phyloP scores from a whole-genome alignment of 2,329 filamentous ascomycete genomes.

The Xylariales sp. region DNA sequence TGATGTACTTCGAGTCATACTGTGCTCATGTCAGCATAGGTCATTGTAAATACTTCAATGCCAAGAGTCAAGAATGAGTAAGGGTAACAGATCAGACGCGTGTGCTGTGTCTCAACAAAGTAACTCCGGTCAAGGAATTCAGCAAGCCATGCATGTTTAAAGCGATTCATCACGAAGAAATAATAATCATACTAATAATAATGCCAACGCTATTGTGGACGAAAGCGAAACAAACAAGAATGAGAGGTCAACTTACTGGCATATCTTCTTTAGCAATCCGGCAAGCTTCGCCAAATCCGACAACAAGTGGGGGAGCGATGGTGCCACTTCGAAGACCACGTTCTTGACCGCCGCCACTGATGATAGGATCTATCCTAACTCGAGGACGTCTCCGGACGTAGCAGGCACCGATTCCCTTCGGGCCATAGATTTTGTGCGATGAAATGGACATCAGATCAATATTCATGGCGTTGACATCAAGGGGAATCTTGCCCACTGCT shows the following conservation, averaged over 20 bases:
- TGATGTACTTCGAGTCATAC: constrained; percentile 93
- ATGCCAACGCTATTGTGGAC: constrained; percentile 26
- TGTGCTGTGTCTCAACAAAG: constrained; percentile 74
- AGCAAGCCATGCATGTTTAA: constrained; percentile 91
- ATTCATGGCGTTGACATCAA: constrained; percentile 98
- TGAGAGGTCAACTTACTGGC: constrained; percentile 71
- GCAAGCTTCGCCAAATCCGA: constrained; percentile 96
- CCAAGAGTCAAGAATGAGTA: constrained; percentile 32
- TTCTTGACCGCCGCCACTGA: constrained; percentile 96
- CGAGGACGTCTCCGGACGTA: constrained; percentile 92
- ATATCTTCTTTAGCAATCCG: constrained; percentile 91
- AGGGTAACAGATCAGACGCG: constrained; percentile 65
- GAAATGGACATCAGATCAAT: constrained; percentile 99
- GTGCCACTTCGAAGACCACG: constrained; percentile 94
- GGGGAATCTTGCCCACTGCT: constrained; percentile 96
- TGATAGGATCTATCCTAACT: constrained; percentile 94
- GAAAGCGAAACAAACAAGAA: constrained; percentile 27
- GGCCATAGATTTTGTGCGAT: constrained; percentile 97
- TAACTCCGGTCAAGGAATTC: constrained; percentile 74
- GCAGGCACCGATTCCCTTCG: constrained; percentile 96
- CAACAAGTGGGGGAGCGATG: constrained; percentile 85
- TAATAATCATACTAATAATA: constrained; percentile 32
- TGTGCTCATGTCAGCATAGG: constrained; percentile 53
- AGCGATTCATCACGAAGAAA: constrained; percentile 80
- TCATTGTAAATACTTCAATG: background rate